Evolutionary conservation across 148 eudicot genomes (phyloP).

Genomic region (Pharnaceum exiguum): DNA sequence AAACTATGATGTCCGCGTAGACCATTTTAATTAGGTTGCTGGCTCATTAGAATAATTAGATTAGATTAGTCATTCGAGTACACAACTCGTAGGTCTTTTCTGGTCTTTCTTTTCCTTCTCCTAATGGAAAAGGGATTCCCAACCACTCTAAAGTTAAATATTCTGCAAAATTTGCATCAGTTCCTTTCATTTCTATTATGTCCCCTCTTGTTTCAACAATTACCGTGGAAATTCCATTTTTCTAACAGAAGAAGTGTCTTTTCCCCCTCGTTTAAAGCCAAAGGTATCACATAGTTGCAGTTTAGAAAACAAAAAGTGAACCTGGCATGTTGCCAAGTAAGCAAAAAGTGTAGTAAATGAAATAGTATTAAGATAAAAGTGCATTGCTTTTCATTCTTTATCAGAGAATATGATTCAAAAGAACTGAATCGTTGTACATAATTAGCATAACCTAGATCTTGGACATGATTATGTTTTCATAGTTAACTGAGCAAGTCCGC

Average conservation of each 20-base stretch:
- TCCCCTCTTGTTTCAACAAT: too few species aligned
- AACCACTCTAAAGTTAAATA: constrained; percentile 15
- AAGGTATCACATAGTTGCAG: constrained; percentile 3
- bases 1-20: not conserved
- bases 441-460: constrained; percentile 6
- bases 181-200: too few species aligned
- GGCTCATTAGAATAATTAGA: not conserved
- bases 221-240: too few species aligned
- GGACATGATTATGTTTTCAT: not conserved
- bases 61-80: not conserved
- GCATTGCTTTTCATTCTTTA: not conserved
- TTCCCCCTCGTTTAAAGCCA: constrained; percentile 24
- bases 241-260: constrained; percentile 15
- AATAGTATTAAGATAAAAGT: not conserved
- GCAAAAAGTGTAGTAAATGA: constrained; percentile 4
- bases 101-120: not conserved
- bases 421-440: not conserved
- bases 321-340: constrained; percentile 16
- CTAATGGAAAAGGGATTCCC: constrained; percentile 12
- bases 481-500: not conserved
- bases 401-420: not conserved
- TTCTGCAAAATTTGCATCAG: not conserved
- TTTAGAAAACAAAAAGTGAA: constrained; percentile 13
- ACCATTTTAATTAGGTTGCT: not conserved
- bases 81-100: not conserved